Evolutionary conservation across 768 basidiomycete species (phyloP).

Genomic region (Mycena albidolilacea): DNA sequence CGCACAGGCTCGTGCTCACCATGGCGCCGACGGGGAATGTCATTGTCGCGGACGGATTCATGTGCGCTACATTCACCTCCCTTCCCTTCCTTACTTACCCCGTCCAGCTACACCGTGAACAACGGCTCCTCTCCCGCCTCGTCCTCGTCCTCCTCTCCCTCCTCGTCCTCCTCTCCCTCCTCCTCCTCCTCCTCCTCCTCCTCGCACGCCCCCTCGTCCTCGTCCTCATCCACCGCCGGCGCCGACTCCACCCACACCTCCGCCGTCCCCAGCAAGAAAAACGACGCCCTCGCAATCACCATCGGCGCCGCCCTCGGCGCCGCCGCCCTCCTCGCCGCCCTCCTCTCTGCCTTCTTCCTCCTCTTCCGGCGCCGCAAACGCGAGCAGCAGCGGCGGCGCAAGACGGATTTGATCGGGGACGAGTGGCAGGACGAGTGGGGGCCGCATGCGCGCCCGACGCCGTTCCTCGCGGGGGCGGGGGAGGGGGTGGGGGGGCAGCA

Average conservation of each 20-base stretch:
- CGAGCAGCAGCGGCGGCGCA: background rate
- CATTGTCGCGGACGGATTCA: constrained; percentile 32
- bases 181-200: background rate
- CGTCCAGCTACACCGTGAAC: constrained; percentile 25
- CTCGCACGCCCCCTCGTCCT: background rate
- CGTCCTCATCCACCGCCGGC: background rate
- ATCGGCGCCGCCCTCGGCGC: constrained; percentile 23
- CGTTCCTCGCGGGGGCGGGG: constrained; percentile 13
- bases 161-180: background rate
- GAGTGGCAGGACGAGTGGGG: constrained; percentile 24
- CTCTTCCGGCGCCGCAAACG: background rate
- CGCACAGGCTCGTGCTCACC: constrained; percentile 21
- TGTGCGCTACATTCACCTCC: constrained; percentile 17
- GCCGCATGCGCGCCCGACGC: background rate
- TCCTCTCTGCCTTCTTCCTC: constrained; percentile 36
- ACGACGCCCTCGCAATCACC: constrained; percentile 10
- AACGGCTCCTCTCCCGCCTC: constrained; percentile 17
- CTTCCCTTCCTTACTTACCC: background rate
- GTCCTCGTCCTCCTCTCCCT: background rate
- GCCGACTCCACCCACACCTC: background rate
- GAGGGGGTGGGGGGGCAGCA: no score
- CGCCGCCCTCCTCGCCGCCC: constrained; percentile 15
- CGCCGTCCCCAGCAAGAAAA: background rate
- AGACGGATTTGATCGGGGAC: no score
- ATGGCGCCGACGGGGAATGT: background rate